Evolutionary conservation across 108 stramenopile species (phyloP).

Genomic region (Cyclotella cryptica): DNA sequence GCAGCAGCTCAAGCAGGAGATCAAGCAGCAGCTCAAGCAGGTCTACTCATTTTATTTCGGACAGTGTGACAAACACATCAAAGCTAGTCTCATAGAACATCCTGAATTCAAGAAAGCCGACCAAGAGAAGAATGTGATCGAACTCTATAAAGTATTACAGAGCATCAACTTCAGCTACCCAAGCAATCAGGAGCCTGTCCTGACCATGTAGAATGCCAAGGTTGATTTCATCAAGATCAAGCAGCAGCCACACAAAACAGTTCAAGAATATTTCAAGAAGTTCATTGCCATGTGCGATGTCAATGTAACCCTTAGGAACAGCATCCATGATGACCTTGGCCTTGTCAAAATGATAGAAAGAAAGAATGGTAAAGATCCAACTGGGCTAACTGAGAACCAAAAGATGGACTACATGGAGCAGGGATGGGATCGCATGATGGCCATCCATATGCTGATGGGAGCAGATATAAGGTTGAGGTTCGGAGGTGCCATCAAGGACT

Average conservation of each 20-base stretch:
- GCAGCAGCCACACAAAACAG: background rate
- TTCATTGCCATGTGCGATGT: no score
- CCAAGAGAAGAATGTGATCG: slow-evolving; percentile 5
- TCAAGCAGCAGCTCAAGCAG: no score
- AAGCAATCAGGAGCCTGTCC: background rate
- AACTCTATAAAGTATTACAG: background rate
- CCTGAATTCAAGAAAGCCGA: background rate
- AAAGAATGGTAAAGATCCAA: background rate
- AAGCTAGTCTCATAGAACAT: background rate
- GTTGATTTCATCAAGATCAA: background rate
- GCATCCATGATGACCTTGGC: background rate
- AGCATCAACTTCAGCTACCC: background rate
- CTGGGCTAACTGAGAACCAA: background rate
- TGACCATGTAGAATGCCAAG: no score
- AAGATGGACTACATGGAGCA: background rate
- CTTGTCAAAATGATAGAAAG: background rate
- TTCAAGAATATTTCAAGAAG: slow-evolving; percentile 5
- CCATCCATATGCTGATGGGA: background rate
- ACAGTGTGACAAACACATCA: slow-evolving; percentile 4
- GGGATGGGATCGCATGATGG: background rate
- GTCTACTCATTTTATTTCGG: slow-evolving; percentile 2
- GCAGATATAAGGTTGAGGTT: background rate
- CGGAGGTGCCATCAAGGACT: background rate
- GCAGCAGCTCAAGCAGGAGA: background rate
- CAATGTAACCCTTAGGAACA: background rate